phyloP scores from a whole-genome alignment of 495 filamentous ascomycete species.

The Aspergillus kassunensis region DNA sequence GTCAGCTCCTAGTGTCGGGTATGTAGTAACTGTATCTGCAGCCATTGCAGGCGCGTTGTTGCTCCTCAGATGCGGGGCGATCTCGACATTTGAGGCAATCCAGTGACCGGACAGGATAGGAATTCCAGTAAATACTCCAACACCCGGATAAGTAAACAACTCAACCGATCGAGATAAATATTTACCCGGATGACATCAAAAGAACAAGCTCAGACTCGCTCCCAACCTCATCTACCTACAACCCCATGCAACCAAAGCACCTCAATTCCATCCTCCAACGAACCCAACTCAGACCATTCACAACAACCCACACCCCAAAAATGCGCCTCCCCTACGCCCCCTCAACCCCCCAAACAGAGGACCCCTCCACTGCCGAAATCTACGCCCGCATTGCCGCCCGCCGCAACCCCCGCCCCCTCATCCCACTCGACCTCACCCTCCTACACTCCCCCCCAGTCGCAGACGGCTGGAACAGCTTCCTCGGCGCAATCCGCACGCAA shows the following conservation, averaged over 20 bases:
- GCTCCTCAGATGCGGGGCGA: no score
- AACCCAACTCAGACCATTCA: neutral
- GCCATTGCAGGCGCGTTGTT: no score
- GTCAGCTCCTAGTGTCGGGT: no score
- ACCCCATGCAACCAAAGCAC: neutral
- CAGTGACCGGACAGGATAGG: no score
- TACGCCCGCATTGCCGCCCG: conserved; percentile 57
- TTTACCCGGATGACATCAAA: neutral
- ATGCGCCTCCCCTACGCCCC: conserved; percentile 69
- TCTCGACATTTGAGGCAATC: no score
- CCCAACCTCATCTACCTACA: neutral
- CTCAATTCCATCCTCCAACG: neutral
- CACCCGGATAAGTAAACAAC: no score
- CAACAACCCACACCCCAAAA: conserved; percentile 15
- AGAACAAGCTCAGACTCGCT: no score
- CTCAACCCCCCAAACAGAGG: conserved; percentile 36
- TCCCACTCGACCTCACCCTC: conserved; percentile 64
- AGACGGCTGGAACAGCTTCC: conserved; percentile 73
- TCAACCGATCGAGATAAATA: neutral
- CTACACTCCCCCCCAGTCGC: conserved; percentile 67
- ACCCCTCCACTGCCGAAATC: conserved; percentile 43
- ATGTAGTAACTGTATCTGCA: no score
- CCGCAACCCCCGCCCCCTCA: conserved; percentile 57
- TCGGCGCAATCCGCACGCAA: conserved; percentile 64
- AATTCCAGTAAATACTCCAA: no score